phyloP scores from a whole-genome alignment of 768 basidiomycete genomes.

The Cystofilobasidium bisporidii region DNA sequence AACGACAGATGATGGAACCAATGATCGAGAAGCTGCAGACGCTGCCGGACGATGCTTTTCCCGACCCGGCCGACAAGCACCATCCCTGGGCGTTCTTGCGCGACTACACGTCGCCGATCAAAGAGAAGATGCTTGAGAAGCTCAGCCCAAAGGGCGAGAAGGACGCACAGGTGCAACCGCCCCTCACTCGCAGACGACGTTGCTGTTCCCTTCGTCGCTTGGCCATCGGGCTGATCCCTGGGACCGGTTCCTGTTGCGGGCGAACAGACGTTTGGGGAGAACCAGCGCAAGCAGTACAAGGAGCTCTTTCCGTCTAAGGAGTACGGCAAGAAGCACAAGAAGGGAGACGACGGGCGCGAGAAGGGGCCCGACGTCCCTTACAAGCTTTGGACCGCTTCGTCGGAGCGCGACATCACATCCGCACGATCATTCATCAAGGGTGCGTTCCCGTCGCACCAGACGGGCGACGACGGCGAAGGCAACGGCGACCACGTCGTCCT shows the following conservation, averaged over 20 bases:
- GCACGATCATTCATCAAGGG: conserved; percentile 41
- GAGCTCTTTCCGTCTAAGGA: conserved; percentile 30
- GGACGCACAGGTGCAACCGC: conserved; percentile 37
- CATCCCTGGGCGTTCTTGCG: conserved; percentile 38
- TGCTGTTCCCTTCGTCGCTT: no score
- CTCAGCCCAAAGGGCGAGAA: conserved; percentile 38
- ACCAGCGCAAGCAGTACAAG: conserved; percentile 29
- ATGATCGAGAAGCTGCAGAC: conserved; percentile 39
- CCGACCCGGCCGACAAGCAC: conserved; percentile 14
- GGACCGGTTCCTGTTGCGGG: no score
- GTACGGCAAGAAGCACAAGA: conserved; percentile 28
- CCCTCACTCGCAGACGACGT: no score
- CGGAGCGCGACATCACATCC: conserved; percentile 39
- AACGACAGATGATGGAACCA: conserved; percentile 39
- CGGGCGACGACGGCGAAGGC: conserved; percentile 40
- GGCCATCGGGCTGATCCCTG: no score
- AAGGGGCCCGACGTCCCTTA: conserved; percentile 13
- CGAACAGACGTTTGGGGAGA: conserved; percentile 21
- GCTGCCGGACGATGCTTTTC: conserved; percentile 25
- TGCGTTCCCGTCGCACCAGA: conserved; percentile 40
- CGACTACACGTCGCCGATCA: conserved; percentile 38
- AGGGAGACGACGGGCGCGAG: conserved; percentile 9
- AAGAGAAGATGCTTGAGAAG: conserved; percentile 39
- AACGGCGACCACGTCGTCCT: conserved; percentile 38
- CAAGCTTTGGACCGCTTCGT: conserved; percentile 40